Evolutionary conservation across 768 basidiomycete genomes (phyloP).

Genomic region (Boletus fagicola): DNA sequence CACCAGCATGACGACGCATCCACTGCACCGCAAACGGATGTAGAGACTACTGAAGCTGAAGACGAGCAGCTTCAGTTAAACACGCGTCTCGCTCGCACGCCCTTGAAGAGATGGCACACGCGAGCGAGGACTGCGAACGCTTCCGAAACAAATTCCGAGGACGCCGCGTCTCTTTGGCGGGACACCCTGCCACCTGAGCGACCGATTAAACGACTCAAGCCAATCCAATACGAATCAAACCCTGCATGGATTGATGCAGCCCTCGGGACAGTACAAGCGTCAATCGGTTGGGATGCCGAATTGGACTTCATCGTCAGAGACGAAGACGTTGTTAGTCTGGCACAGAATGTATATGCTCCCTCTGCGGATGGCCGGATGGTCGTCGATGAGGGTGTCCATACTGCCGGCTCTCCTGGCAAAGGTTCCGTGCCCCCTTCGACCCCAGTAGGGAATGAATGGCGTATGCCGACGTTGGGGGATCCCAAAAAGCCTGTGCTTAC

Average conservation of each 20-base stretch:
- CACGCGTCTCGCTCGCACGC: constrained; percentile 11
- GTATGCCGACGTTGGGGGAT: background rate
- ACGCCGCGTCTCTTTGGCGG: background rate
- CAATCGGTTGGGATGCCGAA: constrained; percentile 20
- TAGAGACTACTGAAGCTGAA: constrained; percentile 25
- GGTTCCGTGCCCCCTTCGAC: no score
- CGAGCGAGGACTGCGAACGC: background rate
- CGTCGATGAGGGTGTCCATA: background rate
- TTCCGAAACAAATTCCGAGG: constrained; percentile 19
- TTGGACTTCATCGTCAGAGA: constrained; percentile 7
- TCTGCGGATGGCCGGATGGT: background rate
- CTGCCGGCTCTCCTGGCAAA: background rate
- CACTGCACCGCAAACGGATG: constrained; percentile 16
- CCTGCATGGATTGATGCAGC: constrained; percentile 19
- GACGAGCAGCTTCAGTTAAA: constrained; percentile 15
- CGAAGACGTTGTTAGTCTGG: background rate
- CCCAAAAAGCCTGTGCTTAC: background rate
- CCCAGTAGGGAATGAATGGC: background rate
- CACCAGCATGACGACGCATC: background rate
- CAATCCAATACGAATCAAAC: constrained; percentile 23
- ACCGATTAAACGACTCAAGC: constrained; percentile 18
- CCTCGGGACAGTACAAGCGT: constrained; percentile 24
- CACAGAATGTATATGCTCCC: background rate
- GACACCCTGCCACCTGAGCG: constrained; percentile 6
- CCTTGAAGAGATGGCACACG: constrained; percentile 3